Base-by-base conservation (phyloP, 306 rosid genomes). In the Sophora flavescens region DNA sequence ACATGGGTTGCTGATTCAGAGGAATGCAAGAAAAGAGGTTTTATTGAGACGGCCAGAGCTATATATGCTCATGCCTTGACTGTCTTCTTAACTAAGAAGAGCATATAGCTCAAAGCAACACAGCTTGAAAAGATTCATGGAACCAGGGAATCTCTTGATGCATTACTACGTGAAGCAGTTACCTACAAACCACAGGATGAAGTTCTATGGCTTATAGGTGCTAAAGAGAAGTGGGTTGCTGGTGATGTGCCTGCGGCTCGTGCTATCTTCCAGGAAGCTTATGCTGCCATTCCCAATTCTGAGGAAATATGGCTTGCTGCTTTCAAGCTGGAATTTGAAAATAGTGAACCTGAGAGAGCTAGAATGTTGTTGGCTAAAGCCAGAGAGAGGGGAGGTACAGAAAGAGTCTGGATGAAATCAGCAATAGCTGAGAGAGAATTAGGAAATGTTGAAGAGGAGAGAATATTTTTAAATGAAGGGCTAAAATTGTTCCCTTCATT, bases 1-100 rank as follows among this genome's bases (percentile, higher is more conserved):
- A 93, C 97, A 33, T 93, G 98, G 96, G 97, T 93, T 72, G 98
- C 97, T 2, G 98, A 93, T 88, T 97, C 97, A 0, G 98, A 91
- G 72, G 98, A 93, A 83, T 93, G 98, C 87, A 91, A 86, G 90
- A 91, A 93, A 82, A 81, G 93, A 71, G 98, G 92, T 47, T 93
- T 96, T 4, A 91, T 93, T 57, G 98, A 91, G 64, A 93, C 98
- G 9, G 96, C 97, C 4, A 84, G 98, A 85, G 94, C 98, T 60
- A 93, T 93, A 78, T 93, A 93, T 85, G 89, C 91, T 15, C 90
- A 89, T 70, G 97, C 97, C 11, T 89, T 93, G 48, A 87, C 88
- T n/a, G 95, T 91, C 39, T 93, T 93, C 84, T 75, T 91, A 75
- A 91, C 95, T 35, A 93, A 93, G 86, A 93, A 93, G 82, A 93